Conservation (phyloP, 768 basidiomycete species). For the Termitomyces sp. region DNA sequence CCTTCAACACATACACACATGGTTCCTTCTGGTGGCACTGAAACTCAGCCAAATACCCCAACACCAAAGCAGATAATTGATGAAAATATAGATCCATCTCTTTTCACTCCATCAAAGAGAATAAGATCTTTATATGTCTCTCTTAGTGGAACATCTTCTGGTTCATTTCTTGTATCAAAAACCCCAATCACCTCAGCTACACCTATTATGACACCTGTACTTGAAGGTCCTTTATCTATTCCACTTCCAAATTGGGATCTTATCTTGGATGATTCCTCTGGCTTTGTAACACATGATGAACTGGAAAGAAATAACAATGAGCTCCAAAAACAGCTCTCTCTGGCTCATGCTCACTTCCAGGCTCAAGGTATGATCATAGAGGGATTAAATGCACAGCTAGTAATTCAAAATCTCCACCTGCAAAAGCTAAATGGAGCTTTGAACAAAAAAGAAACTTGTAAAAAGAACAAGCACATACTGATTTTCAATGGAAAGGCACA, state of each 20-base stretch:
- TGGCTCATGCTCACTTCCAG: too few relatives aligned
- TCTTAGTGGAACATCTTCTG: constrained; percentile 13
- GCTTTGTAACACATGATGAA: not conserved
- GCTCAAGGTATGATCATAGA: too few relatives aligned
- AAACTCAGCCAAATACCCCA: not conserved
- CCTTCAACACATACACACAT: not conserved
- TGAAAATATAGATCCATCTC: constrained; percentile 9
- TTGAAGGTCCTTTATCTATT: constrained; percentile 4
- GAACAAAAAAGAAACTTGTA: constrained; percentile 11
- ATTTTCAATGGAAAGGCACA: not conserved
- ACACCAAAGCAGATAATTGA: constrained; percentile 1
- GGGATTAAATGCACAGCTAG: too few relatives aligned
- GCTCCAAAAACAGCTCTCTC: not conserved
- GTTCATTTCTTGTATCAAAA: constrained; percentile 17
- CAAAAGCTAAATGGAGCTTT: too few relatives aligned
- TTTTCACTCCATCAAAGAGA: constrained; percentile 19
- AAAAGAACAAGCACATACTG: constrained; percentile 1
- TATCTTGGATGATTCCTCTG: not conserved
- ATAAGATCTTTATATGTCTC: constrained; percentile 13
- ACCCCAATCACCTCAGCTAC: constrained; percentile 4
- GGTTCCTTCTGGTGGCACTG: not conserved
- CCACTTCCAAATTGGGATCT: not conserved
- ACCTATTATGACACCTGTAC: constrained; percentile 3
- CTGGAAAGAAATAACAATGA: constrained; percentile 2
- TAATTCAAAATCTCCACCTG: too few relatives aligned